Evolutionary conservation across 495 filamentous ascomycete species (phyloP).

Genomic region (Lasiosphaeria hispida): DNA sequence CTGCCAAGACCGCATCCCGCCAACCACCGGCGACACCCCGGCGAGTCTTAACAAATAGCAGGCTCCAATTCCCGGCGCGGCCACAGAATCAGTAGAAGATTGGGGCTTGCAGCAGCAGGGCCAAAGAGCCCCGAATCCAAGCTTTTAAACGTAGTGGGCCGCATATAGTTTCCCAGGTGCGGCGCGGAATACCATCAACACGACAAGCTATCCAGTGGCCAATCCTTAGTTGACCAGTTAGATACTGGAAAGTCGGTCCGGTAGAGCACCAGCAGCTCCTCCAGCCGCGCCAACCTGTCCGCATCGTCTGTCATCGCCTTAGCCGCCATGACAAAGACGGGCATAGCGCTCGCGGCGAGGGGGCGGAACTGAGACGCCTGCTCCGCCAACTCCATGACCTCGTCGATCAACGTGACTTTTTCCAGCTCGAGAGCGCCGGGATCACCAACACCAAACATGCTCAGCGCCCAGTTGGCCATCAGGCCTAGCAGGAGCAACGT

Average conservation of each 20-base stretch:
- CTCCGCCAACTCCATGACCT: not conserved
- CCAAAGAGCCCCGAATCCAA: too few species aligned
- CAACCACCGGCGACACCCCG: too few species aligned
- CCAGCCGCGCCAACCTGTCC: not conserved
- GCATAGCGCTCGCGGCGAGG: slow-evolving; percentile 6
- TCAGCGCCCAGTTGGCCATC: slow-evolving; percentile 10
- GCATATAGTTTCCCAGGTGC: too few species aligned
- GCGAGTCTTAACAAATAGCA: too few species aligned
- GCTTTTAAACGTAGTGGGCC: too few species aligned
- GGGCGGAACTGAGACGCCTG: slow-evolving; percentile 1
- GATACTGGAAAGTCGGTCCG: slow-evolving; percentile 4
- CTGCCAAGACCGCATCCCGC: too few species aligned
- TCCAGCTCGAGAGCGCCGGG: not conserved
- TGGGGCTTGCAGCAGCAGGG: too few species aligned
- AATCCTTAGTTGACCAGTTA: too few species aligned
- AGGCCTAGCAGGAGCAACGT: slow-evolving; percentile 1
- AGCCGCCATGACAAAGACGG: slow-evolving; percentile 1
- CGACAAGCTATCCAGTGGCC: too few species aligned
- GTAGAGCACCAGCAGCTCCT: slow-evolving; percentile 4
- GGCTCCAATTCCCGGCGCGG: too few species aligned
- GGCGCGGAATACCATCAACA: too few species aligned
- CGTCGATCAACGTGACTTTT: slow-evolving; percentile 6
- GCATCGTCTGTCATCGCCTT: slow-evolving; percentile 4
- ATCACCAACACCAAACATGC: not conserved
- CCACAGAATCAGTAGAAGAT: too few species aligned